These are phyloP conservation scores for Hericium coralloides DNA, from an alignment of 768 basidiomycete genomes.

Conservation along the genomic window DNA sequence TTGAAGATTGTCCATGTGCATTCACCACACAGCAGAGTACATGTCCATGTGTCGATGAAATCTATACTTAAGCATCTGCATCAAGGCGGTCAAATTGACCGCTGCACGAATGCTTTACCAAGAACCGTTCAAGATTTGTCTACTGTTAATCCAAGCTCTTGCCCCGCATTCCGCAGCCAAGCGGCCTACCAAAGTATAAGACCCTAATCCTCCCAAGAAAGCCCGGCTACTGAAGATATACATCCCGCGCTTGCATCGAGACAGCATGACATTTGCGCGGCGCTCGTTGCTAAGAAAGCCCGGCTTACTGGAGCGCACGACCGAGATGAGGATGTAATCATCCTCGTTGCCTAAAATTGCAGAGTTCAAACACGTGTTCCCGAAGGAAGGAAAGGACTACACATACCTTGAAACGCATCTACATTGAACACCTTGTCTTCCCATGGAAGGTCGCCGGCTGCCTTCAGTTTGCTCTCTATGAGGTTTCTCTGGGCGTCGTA, in stretches of 20 bases:
- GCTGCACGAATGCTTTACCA: neutral
- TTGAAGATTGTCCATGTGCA: too few species aligned
- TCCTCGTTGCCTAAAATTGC: constrained; percentile 23
- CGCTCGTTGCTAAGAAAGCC: constrained; percentile 24
- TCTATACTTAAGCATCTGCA: too few species aligned
- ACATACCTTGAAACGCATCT: constrained; percentile 28
- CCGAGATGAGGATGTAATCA: constrained; percentile 24
- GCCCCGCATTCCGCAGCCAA: constrained; percentile 15
- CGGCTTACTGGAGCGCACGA: constrained; percentile 21
- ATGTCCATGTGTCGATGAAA: too few species aligned
- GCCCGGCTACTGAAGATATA: constrained; percentile 18
- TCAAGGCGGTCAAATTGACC: too few species aligned
- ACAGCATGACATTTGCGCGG: constrained; percentile 29
- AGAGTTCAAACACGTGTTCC: neutral
- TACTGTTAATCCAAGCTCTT: constrained; percentile 6
- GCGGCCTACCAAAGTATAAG: constrained; percentile 18
- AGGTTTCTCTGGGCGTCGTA: constrained; percentile 25
- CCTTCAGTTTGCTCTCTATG: constrained; percentile 19
- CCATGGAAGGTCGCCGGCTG: constrained; percentile 12
- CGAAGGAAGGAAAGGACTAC: neutral
- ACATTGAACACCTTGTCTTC: constrained; percentile 25
- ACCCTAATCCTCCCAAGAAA: constrained; percentile 15
- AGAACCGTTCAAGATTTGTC: constrained; percentile 3
- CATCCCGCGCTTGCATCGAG: constrained; percentile 26
- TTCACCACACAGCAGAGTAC: too few species aligned